phyloP scores from a whole-genome alignment of 805 yeast species.

The Schwanniomyces polymorphus region DNA sequence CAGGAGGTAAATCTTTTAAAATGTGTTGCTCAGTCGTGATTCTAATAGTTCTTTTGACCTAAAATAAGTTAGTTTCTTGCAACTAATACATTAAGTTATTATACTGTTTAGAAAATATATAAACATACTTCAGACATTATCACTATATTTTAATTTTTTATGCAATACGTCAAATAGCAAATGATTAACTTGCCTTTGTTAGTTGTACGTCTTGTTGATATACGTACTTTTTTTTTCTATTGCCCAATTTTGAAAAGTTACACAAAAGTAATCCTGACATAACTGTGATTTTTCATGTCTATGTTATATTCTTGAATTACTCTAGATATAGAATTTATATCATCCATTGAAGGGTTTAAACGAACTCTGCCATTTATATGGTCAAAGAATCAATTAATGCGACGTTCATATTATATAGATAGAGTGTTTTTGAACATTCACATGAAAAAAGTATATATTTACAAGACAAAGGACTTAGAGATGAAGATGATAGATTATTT shows the following conservation, averaged over 20 bases:
- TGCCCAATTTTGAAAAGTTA: background rate
- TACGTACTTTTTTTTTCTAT: background rate
- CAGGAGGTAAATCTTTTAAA: constrained; percentile 77
- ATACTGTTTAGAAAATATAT: background rate
- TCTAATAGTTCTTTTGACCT: constrained; percentile 84
- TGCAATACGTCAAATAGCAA: background rate
- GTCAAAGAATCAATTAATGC: too few relatives aligned
- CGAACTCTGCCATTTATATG: too few relatives aligned
- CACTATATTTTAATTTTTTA: background rate
- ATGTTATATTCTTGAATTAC: too few relatives aligned
- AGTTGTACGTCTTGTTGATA: background rate
- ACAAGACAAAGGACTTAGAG: background rate
- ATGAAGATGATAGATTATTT: background rate
- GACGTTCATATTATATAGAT: too few relatives aligned
- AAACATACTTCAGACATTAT: constrained; percentile 6
- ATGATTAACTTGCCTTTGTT: background rate
- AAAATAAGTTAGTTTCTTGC: background rate
- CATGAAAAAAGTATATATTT: background rate
- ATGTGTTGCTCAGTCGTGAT: constrained; percentile 84
- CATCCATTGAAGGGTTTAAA: too few relatives aligned
- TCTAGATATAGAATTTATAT: too few relatives aligned
- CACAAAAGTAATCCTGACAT: background rate
- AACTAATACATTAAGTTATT: background rate
- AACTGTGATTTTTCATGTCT: too few relatives aligned
- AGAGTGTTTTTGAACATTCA: too few relatives aligned